Evolutionary conservation across 108 stramenopile genomes (phyloP), one percentile per base, ranked within the genome.

Genomic region (Epipyxis sp.): DNA sequence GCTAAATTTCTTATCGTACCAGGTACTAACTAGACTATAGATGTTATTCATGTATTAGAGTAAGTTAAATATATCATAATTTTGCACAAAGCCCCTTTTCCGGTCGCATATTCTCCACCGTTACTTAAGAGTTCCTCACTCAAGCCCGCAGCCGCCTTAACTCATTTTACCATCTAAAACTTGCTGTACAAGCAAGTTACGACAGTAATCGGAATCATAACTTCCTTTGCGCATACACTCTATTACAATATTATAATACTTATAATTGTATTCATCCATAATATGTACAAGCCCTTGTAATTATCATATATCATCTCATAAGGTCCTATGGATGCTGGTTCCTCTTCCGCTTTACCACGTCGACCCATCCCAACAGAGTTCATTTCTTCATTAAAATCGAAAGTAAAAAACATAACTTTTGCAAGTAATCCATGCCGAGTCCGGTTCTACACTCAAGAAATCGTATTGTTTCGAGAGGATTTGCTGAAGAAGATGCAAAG

Each of bases 391-490:
- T 37, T 71, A 42, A 45, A 39, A 3, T 3, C 40, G 6, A n/a
- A 13, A 45, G 69, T 71, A n/a, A 39, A 27, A 6, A 37, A 74
- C 42, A 37, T 74, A 43, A 6, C 71, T 32, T 74, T 74, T 74
- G 71, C n/a, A 13, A 13, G 10, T 30, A 74, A 74, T 74, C 71
- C 71, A 6, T 74, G 71, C 43, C 13, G 94, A 20, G 72, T 97
- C 44, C 76, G 88, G 54, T 93, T 83, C 78, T 91, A 88, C 43
- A 90, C 92, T 42, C 91, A 94, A 81, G 93, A 97, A 80, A 76
- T 94, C 34, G 91, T 97, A 10, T 83, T 97, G 42, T 92, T 92
- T 62, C 89, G 94, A 1, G 88, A 95, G n/a, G 91, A 95, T 79
- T 74, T 97, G 20, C 83, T 94, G 40, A 84, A 83, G 50, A 90